phyloP scores from a whole-genome alignment of 2,329 filamentous ascomycete species.

The Fusarium sp. region DNA sequence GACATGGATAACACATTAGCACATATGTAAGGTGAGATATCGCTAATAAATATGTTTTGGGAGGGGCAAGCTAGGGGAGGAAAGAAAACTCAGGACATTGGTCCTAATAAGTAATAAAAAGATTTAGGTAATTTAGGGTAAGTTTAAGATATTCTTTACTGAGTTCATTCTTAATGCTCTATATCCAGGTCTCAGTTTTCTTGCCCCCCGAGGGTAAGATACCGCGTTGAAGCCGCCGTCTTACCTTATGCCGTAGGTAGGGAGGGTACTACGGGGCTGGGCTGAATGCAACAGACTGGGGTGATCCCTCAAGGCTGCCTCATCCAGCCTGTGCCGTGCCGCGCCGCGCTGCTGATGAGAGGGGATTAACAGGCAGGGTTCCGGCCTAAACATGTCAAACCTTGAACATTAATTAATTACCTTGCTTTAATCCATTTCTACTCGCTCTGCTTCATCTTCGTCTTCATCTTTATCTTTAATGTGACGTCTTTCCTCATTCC shows the following conservation, averaged over 20 bases:
- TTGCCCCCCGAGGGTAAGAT: no score
- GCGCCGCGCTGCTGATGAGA: background rate
- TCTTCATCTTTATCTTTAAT: background rate
- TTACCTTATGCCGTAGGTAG: background rate
- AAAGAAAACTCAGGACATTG: no score
- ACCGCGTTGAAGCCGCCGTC: no score
- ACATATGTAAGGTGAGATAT: background rate
- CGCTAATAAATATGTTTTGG: background rate
- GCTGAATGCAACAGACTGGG: background rate
- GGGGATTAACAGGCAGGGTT: slow-evolving; percentile 9
- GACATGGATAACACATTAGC: background rate
- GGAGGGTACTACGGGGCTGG: background rate
- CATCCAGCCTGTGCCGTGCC: background rate
- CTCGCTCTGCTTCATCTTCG: background rate
- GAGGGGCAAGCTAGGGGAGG: background rate
- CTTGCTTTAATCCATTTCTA: background rate
- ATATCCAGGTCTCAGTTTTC: no score
- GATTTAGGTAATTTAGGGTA: no score
- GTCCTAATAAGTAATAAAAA: no score
- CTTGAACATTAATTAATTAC: background rate
- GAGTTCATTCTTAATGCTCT: no score
- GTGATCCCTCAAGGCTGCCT: slow-evolving; percentile 24
- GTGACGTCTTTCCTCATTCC: slow-evolving; percentile 3
- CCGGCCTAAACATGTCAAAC: slow-evolving; percentile 1
- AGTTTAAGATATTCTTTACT: no score